phyloP scores from a whole-genome alignment of 345 rosid genomes.

The Moringa oleifera region DNA sequence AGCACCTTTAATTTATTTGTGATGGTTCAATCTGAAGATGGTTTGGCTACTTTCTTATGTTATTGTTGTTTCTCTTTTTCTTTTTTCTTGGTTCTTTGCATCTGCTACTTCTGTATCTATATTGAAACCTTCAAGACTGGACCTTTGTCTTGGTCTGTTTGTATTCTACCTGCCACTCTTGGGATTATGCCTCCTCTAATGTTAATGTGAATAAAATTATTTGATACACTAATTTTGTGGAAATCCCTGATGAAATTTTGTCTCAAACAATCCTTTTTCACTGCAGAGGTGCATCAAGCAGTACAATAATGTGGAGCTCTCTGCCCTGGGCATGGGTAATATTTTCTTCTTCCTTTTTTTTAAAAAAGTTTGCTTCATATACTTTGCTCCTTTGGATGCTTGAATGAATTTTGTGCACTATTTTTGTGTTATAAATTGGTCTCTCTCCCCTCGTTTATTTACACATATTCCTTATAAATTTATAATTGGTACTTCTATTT shows the following conservation, averaged over 20 bases:
- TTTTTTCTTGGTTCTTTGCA: background rate
- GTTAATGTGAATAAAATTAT: no score
- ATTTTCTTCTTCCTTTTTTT: background rate
- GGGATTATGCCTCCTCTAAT: no score
- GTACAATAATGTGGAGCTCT: constrained; percentile 30
- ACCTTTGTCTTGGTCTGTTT: background rate
- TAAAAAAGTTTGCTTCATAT: background rate
- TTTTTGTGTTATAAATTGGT: background rate
- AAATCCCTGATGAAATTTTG: background rate
- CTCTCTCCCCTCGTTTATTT: no score
- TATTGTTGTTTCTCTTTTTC: background rate
- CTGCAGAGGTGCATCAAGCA: constrained; percentile 30
- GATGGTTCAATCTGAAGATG: no score
- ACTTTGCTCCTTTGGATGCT: background rate
- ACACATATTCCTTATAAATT: no score
- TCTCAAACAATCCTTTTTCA: no score
- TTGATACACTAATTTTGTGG: no score
- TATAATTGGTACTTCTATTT: no score
- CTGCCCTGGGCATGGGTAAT: constrained; percentile 38
- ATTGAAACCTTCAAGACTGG: background rate
- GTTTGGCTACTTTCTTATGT: background rate
- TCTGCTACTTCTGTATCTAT: background rate
- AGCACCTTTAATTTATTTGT: no score
- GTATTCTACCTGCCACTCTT: no score
- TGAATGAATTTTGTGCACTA: background rate